These are phyloP conservation scores for Solanum hybrid DNA, from an alignment of 305 asterid species.

Conservation along the genomic window DNA sequence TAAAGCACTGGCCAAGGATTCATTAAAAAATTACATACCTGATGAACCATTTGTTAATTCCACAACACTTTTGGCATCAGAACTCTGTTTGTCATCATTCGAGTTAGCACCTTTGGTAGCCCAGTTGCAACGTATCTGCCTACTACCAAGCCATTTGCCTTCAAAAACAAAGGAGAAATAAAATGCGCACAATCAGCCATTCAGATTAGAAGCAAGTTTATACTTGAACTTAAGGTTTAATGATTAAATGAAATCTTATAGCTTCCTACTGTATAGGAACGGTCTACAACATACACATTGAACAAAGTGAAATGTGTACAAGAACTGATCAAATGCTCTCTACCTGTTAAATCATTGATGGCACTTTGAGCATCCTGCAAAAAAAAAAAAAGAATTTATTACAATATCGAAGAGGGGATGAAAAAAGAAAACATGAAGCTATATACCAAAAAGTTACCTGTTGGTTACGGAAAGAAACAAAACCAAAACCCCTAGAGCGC, in stretches of 20 bases:
- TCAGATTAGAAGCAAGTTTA: constrained; percentile 1
- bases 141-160: constrained; percentile 95
- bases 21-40: constrained; percentile 31
- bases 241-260: background rate
- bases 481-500: constrained; percentile 89
- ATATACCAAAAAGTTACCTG: constrained; percentile 32
- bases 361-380: constrained; percentile 89
- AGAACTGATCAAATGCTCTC: constrained; percentile 7
- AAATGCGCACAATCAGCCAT: background rate
- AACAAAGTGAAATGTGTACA: background rate
- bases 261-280: background rate
- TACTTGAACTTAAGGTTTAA: background rate
- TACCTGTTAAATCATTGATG: constrained; percentile 84
- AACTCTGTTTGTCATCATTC: constrained; percentile 64
- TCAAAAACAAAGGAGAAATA: constrained; percentile 1
- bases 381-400: constrained; percentile 7
- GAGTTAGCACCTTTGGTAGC: constrained; percentile 82
- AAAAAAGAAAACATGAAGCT: background rate
- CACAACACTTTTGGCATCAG: constrained; percentile 68
- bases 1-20: background rate
- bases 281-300: background rate
- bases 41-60: constrained; percentile 74
- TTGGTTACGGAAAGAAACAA: constrained; percentile 88
- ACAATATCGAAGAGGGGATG: background rate
- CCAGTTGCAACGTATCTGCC: constrained; percentile 98